Evolutionary conservation across 2,329 filamentous ascomycete species (phyloP).

Genomic region (Aspergillus tamarii): DNA sequence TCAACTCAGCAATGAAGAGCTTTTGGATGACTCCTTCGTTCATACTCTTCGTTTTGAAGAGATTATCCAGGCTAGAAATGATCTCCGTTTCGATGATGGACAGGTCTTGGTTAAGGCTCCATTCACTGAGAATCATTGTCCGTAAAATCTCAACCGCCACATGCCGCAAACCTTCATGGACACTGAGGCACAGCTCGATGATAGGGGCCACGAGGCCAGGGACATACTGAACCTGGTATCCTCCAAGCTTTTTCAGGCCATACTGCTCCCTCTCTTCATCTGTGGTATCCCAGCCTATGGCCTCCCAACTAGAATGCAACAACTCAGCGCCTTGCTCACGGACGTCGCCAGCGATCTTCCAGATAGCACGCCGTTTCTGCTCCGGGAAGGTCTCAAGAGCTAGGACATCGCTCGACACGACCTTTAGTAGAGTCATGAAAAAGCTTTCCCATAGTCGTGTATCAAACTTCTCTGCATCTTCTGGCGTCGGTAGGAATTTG

Average conservation of each 20-base stretch:
- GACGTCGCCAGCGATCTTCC: slow-evolving; percentile 98
- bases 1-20: slow-evolving; percentile 83
- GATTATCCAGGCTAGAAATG: slow-evolving; percentile 86
- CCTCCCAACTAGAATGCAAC: slow-evolving; percentile 84
- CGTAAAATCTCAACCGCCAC: slow-evolving; percentile 93
- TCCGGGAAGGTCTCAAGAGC: slow-evolving; percentile 95
- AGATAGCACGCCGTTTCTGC: slow-evolving; percentile 92
- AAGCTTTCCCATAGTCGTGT: slow-evolving; percentile 93
- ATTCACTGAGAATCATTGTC: slow-evolving; percentile 98
- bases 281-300: slow-evolving; percentile 93
- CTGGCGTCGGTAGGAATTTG: slow-evolving; percentile 81
- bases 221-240: slow-evolving; percentile 98
- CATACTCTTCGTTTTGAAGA: slow-evolving; percentile 87
- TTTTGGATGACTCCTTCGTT: slow-evolving; percentile 91
- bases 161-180: slow-evolving; percentile 85
- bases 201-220: slow-evolving; percentile 88
- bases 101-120: slow-evolving; percentile 91
- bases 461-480: slow-evolving; percentile 89
- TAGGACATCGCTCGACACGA: slow-evolving; percentile 85
- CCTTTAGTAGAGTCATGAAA: slow-evolving; percentile 83
- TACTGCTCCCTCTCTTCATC: slow-evolving; percentile 77
- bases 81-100: slow-evolving; percentile 92
- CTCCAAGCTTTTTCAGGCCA: slow-evolving; percentile 81
- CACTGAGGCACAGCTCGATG: slow-evolving; percentile 90
- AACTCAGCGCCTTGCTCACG: slow-evolving; percentile 88